Base-by-base conservation (phyloP, 805 yeast species). In the Peterozyma toletana region DNA sequence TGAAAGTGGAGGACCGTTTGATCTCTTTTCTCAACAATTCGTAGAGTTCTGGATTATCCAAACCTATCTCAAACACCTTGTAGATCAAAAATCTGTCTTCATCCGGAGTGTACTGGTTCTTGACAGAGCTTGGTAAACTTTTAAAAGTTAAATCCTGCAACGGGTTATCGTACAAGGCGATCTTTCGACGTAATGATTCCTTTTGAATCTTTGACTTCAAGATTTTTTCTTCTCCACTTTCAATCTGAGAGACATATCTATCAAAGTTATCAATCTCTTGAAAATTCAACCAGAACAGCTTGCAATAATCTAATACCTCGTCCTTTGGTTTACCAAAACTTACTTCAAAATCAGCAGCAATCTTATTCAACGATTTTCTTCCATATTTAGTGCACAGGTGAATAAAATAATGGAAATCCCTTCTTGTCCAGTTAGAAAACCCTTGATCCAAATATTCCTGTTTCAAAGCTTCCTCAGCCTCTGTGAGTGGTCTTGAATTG, bases 81-180 rank as follows among this genome's bases (percentile, higher is more conserved):
- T 89, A 77, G 46, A 93, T 66, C 52, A 93, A 64, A 60, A 86
- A 93, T 53, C 96, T 71, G 62, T 93, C 99, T 59, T 93, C 97
- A 48, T 86, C 96, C 40, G 86, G 95, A 30, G 86, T 78, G 62
- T 79, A 93, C 2, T 83, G 75, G 54, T 82, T 78, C 57, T 79
- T 77, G 34, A 75, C 68, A 9, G 84, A 69, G 2, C 84, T 74
- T 7, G 93, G 88, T 3, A 95, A 95, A 49, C 72, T 75, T 50
- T 78, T 78, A 46, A 91, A 71, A 15, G 63, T 71, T 50, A 91
- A 67, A 52, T 91, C 95, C 59, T 83, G 86, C 50, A 91, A 66
- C 11, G 99, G 99, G 49, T 80, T 80, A 35, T 68, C 66, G 60
- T 81, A 86, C 49, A 73, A 71, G 17, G 84, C 73, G 30, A 93